A percentile compares a stretch with the other conserved stretches of the same genome.
Evolutionary conservation across 2,329 filamentous ascomycete species (phyloP).

Genomic region (Coniochaeta hoffmannii): DNA sequence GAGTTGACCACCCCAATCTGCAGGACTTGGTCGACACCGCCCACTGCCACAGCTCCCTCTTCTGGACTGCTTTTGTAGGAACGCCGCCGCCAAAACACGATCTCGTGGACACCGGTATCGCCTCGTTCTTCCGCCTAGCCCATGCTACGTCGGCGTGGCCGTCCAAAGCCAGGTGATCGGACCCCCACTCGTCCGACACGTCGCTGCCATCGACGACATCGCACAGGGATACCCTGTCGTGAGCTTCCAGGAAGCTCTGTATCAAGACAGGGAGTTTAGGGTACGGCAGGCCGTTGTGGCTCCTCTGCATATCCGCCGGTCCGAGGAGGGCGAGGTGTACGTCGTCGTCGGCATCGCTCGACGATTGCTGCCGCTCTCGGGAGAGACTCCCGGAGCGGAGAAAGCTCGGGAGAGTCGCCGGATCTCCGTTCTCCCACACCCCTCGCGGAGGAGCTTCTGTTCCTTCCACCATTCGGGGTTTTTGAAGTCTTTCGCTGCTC

Average conservation of each 20-base stretch:
- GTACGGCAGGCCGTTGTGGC: background rate
- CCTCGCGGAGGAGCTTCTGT: background rate
- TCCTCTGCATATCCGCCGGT: background rate
- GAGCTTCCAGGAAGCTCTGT: background rate
- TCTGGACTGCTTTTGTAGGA: background rate
- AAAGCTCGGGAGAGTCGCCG: background rate
- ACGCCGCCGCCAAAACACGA: background rate
- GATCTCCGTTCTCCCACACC: background rate
- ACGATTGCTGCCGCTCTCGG: background rate
- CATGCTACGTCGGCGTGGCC: background rate
- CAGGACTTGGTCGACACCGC: background rate
- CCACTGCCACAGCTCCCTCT: background rate
- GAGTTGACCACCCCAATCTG: too few relatives aligned
- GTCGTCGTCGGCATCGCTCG: background rate
- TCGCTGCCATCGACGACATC: background rate
- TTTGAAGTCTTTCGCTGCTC: too few relatives aligned
- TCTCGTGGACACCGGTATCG: background rate
- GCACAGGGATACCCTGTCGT: background rate
- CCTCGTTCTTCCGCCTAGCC: background rate
- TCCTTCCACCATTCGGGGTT: too few relatives aligned
- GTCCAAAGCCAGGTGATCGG: background rate
- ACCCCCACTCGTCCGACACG: background rate
- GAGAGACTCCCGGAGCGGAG: background rate
- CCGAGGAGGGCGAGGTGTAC: background rate
- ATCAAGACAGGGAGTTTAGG: background rate